Base-by-base conservation (phyloP, 192 early-diverging fungal genomes). In the Coemansia sp. region DNA sequence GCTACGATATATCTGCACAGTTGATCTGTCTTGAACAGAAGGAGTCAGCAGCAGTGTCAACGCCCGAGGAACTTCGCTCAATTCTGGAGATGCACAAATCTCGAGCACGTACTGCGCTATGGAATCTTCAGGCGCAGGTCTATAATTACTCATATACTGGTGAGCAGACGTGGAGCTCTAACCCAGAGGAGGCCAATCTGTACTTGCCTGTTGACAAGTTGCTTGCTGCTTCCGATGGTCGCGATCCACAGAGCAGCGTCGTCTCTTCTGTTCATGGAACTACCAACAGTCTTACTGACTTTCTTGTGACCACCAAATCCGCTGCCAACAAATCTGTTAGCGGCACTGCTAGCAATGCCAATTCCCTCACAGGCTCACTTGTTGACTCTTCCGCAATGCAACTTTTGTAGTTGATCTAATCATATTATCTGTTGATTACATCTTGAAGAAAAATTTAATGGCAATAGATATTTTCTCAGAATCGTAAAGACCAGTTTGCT, bases 51-150 rank as follows among this genome's bases (percentile, higher is more conserved):
- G 58, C 66, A 28, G 59, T 81, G 49, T 68, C 71, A 55, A 79
- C 67, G 9, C 50, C 26, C n/a, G 49, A 44, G 32, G 68, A 53
- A 14, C 68, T 80, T 38, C 26, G 2, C 48, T 49, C 26, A 49
- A 27, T 62, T 58, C 31, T 53, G 57, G 63, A 54, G 0, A 28
- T 28, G 49, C 64, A 71, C 58, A 74, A 56, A 59, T 44, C 68
- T 1, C 56, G 77, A 23, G 64, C 74, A 18, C 80, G 96, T 25
- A 71, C 86, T 22, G 93, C 86, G 30, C 61, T 85, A 53, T 98
- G 96, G 96, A 83, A 87, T 34, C 67, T 98, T 65, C 94, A 98
- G 48, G 96, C 96, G 63, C 96, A 98, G 68, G 87, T 87, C 1
- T 93, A 93, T 61, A 89, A 91, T 68, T 92, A 93, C 67, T 73